Base-by-base conservation (phyloP, 306 rosid genomes). In the Sesbania bispinosa region DNA sequence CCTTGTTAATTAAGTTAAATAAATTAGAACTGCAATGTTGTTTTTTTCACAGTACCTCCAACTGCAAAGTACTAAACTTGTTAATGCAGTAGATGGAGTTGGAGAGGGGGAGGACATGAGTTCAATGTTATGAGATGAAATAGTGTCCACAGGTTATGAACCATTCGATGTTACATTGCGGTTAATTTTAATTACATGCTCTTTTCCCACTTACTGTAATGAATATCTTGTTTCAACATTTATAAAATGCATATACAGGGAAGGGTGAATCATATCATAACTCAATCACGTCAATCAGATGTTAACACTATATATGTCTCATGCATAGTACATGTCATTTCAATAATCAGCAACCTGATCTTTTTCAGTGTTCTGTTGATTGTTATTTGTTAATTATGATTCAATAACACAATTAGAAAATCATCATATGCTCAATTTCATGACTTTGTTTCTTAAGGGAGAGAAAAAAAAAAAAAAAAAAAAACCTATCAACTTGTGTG, bases 151-250 rank as follows among this genome's bases (percentile, higher is more conserved):
- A n/a, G n/a, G n/a, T n/a, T n/a, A n/a, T n/a, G n/a, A n/a, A n/a
- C n/a, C n/a, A n/a, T n/a, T n/a, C n/a, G n/a, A n/a, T n/a, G n/a
- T n/a, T 43, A 26, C 27, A 51, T 74, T 3, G 15, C 41, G 18
- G 71, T 58, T 59, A 45, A 16, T 47, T n/a, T n/a, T 47, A 51
- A 65, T 35, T 46, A 48, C 54, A 50, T 50, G 61, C 69, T 45
- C 32, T n/a, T n/a, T n/a, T n/a, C n/a, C n/a, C n/a, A n/a, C n/a
- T n/a, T n/a, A n/a, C n/a, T n/a, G n/a, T n/a, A n/a, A n/a, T n/a
- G 45, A 58, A 23, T 30, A 43, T 58, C 36, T 19, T 43, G 32
- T 59, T 71, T 11, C 24, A 19, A 45, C 41, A 71, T 3, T 43
- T 57, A 33, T 20, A 3, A 20, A 32, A 19, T 30, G 20, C 35